Evolutionary conservation across 768 basidiomycete genomes (phyloP).

Genomic region (Phanerochaete sordida): DNA sequence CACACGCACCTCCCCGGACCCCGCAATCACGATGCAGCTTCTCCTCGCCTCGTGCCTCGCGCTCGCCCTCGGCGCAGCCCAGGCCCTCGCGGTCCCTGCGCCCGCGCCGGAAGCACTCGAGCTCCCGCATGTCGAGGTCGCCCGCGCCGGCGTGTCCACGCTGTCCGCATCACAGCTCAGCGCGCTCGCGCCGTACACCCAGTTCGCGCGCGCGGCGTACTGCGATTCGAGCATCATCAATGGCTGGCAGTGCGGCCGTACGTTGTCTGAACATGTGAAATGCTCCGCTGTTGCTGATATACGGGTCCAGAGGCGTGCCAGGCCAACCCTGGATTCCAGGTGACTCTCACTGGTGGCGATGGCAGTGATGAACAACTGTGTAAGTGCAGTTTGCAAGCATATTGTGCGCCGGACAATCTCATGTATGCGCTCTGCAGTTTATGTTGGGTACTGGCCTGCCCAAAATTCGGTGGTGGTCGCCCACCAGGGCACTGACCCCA

Average conservation of each 20-base stretch:
- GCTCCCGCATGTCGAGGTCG: neutral
- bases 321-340: slow-evolving; percentile 37
- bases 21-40: neutral
- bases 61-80: neutral
- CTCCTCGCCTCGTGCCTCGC: neutral
- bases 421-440: slow-evolving; percentile 30
- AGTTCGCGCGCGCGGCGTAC: slow-evolving; percentile 56
- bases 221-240: slow-evolving; percentile 36
- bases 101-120: neutral
- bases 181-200: slow-evolving; percentile 41
- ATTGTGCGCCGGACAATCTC: neutral
- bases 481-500: slow-evolving; percentile 61
- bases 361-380: slow-evolving; percentile 46
- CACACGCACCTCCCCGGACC: neutral
- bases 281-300: neutral
- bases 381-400: slow-evolving; percentile 18
- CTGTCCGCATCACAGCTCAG: slow-evolving; percentile 31
- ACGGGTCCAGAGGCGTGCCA: slow-evolving; percentile 34
- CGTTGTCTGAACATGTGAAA: slow-evolving; percentile 11
- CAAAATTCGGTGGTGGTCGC: slow-evolving; percentile 53
- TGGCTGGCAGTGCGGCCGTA: slow-evolving; percentile 45
- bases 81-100: neutral
- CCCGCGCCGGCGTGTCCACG: slow-evolving; percentile 15
- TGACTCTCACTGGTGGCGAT: slow-evolving; percentile 45
- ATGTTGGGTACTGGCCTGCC: slow-evolving; percentile 53